Base-by-base conservation (phyloP, 768 basidiomycete genomes). In the Macrolepiota fuliginosa region DNA sequence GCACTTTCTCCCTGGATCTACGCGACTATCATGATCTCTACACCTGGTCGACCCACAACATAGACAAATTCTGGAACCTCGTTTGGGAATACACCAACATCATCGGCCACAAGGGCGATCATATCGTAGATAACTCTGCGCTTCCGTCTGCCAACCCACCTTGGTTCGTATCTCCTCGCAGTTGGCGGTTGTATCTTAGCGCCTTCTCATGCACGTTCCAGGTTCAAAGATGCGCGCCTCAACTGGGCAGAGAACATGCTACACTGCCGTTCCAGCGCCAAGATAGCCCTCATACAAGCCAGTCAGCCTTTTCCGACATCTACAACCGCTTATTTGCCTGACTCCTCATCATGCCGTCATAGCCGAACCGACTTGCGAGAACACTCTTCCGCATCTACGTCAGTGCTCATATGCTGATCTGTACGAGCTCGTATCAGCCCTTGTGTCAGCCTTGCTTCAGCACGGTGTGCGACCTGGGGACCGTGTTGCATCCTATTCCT, bases 221-320 rank as follows among this genome's bases (percentile, higher is more conserved):
- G 79, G 79, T 81, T 92, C 73, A 67, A 73, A 27, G 81, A 83
- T 54, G 86, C 90, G 3, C 77, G 72, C 35, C 72, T 92, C 50
- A 92, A 92, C 69, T 92, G 88, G 86, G 89, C 91, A 22, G 90
- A 93, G 76, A 92, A 92, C 68, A 88, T 92, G 83, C 76, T 92
- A 39, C 74, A 76, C 29, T 81, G 77, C 69, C 83, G 87, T 63
- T 82, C 83, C 40, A 70, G 76, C 29, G 74, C 80, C 59, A 87
- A 87, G 70, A 67, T 82, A 3, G 90, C 91, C 1, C 77, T 92
- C 62, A 80, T 92, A 54, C 85, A 90, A 79, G 80, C 83, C 64
- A 86, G 89, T 90, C 71, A 61, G 83, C 85, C 37, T 56, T 65
- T 45, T 58, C 64, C 63, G 63, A 61, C 65, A 46, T 63, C 49